phyloP scores from a whole-genome alignment of 441 rosid species.

The Syzygium syzygioides region DNA sequence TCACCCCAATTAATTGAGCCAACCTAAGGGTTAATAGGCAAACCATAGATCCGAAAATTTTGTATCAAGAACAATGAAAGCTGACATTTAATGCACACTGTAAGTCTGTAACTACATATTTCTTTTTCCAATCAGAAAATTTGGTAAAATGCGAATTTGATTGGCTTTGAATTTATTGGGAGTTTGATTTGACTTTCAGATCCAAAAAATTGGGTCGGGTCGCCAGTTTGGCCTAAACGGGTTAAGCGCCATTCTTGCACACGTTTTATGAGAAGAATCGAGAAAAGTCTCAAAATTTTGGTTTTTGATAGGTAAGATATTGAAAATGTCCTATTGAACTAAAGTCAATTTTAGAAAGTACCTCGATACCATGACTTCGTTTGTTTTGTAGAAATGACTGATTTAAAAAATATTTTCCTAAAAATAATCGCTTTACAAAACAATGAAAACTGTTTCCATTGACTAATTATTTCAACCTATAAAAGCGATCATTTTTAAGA shows the following conservation, averaged over 20 bases:
- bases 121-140: background rate
- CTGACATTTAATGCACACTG: background rate
- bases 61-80: background rate
- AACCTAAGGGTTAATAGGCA: background rate
- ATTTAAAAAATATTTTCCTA: too few relatives aligned
- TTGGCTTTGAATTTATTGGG: background rate
- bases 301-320: background rate
- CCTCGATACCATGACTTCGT: background rate
- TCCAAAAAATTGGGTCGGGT: background rate
- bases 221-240: background rate
- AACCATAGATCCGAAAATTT: background rate
- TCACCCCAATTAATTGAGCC: background rate
- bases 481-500: background rate
- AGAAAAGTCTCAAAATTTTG: background rate
- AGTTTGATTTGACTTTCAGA: background rate
- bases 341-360: background rate
- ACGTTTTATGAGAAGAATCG: background rate
- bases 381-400: too few relatives aligned
- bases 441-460: too few relatives aligned
- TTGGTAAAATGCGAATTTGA: background rate
- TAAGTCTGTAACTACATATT: background rate
- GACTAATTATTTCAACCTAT: too few relatives aligned
- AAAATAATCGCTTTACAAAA: too few relatives aligned
- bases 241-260: background rate
- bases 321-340: background rate